Evolutionary conservation across 2,329 filamentous ascomycete species (phyloP), one percentile per base, ranked within the genome.

Genomic region (Fusarium mundagurra): DNA sequence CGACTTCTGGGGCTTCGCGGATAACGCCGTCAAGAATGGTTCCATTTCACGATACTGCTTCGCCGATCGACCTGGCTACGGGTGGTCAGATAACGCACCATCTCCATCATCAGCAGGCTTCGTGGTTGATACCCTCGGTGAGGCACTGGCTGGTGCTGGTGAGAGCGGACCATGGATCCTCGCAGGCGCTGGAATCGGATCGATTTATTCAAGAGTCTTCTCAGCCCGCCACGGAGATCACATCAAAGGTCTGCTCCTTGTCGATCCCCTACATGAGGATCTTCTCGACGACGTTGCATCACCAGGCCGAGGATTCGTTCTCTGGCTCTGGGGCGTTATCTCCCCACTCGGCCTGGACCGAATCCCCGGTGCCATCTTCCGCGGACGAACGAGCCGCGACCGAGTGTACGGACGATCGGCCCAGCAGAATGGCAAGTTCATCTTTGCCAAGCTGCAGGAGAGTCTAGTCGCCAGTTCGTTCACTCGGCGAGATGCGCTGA

Each of bases 101-200:
- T 98, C 95, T 11, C 96, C 96, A 0, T 92, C 98, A 77, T 97
- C 94, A 10, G 96, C 94, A 9, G 95, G 95, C 48, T 98, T 98
- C 90, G 92, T 93, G n/a, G 92, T 94, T 10, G 95, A 98, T 79
- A 94, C 92, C 1, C 86, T 98, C 33, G 95, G 94, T 48, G 95
- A 98, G 84, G 94, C 95, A 6, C 88, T 99, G 11, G 92, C 92
- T 5, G 87, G 90, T 45, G 91, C 93, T 8, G 95, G 92, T 33
- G 96, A 98, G 83, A 87, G 91, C 54, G 95, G 96, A 0, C 96
- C 96, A 1, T 99, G 94, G 93, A 88, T 99, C 34, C 86, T 98
- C 10, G 92, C 95, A 41, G 95, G 94, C 51, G 93, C 95, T 8
- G 96, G 96, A 34, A 89, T 97, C 61, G 96, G 96, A 18, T 94